Conservation (phyloP, 768 basidiomycete genomes). For the Tulasnella calospora region DNA sequence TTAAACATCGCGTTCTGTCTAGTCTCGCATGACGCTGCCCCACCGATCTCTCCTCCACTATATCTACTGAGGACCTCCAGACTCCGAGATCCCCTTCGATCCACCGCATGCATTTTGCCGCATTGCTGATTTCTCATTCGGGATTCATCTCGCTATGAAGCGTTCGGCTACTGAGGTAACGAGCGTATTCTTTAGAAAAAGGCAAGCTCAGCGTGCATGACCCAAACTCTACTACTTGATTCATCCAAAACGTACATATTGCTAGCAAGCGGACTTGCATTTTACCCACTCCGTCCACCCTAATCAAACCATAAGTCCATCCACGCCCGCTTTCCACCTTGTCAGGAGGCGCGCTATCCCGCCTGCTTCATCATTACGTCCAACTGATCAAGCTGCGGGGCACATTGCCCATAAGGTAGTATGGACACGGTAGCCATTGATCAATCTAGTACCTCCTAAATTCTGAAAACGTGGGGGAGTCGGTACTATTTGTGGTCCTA, state of each 20-base stretch:
- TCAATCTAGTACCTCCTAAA: too few species aligned
- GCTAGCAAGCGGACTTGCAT: conserved; percentile 1
- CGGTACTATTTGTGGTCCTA: too few species aligned
- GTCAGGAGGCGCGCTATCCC: too few species aligned
- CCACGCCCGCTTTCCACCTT: neutral
- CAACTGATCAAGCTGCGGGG: too few species aligned
- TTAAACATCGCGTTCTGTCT: neutral
- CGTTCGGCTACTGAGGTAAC: neutral
- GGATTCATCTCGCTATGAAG: neutral
- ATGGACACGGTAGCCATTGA: too few species aligned
- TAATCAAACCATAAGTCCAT: conserved; percentile 9
- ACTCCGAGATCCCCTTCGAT: neutral
- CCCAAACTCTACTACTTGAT: neutral
- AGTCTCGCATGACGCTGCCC: neutral
- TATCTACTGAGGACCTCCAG: neutral
- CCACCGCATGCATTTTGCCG: neutral
- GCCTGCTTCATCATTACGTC: too few species aligned
- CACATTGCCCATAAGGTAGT: too few species aligned
- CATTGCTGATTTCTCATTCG: neutral
- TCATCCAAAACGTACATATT: neutral
- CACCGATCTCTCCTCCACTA: neutral
- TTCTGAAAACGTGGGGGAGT: too few species aligned
- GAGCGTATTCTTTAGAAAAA: neutral
- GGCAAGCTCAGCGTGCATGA: neutral
- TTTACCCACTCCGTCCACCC: conserved; percentile 11